Conservation (phyloP, 2,329 filamentous ascomycete genomes). For the Cercospora beticola region DNA sequence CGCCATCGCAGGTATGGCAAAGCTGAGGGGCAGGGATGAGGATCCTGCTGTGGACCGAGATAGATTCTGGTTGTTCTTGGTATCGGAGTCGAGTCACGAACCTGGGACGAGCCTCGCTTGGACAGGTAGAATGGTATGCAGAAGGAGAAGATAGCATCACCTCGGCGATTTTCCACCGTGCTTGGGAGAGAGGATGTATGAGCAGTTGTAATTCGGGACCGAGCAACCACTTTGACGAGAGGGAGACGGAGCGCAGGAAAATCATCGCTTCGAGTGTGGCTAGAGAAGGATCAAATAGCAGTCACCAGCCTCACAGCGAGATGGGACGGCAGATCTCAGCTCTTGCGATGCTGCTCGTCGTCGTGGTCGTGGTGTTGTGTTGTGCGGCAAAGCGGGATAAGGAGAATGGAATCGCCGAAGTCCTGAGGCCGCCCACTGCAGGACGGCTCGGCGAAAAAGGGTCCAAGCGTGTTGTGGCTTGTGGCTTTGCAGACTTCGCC, state of each 20-base stretch:
- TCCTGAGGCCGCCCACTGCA: not conserved
- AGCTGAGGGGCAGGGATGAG: not conserved
- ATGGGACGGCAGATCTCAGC: not conserved
- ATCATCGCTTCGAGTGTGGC: not conserved
- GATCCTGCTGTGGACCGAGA: not conserved
- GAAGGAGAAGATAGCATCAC: not conserved
- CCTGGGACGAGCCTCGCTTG: not conserved
- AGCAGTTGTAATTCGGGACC: not conserved
- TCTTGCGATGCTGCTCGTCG: not conserved
- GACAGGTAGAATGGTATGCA: not conserved
- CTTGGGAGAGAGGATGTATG: not conserved
- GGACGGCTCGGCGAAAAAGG: not conserved
- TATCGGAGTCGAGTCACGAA: not conserved
- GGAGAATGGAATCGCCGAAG: not conserved
- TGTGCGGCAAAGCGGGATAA: not conserved
- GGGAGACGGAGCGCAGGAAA: not conserved
- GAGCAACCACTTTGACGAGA: not conserved
- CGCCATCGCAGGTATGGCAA: not conserved
- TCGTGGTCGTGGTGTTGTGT: not conserved
- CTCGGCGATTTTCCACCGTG: not conserved
- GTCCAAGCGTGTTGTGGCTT: not conserved
- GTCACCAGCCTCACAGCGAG: not conserved
- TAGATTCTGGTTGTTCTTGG: not conserved
- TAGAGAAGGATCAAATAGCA: conserved; percentile 4
- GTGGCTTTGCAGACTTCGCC: conserved; percentile 3